phyloP scores from a whole-genome alignment of 78 protist species.

The Cyanophora paradoxa region DNA sequence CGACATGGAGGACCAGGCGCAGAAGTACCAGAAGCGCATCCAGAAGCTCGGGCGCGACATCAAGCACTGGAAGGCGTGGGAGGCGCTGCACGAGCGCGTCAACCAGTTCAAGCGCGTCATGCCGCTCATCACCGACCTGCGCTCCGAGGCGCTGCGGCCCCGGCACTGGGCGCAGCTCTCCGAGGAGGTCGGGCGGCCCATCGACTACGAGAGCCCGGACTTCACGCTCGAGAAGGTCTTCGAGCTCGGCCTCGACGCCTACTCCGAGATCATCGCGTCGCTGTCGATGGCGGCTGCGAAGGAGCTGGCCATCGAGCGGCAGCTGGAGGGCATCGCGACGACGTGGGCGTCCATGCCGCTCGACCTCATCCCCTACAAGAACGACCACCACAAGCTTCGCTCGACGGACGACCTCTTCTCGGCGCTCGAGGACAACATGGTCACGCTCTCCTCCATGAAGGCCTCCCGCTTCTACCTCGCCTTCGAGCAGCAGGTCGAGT shows the following conservation, averaged over 20 bases:
- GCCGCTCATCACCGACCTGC: conserved; percentile 60
- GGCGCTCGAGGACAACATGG: conserved; percentile 57
- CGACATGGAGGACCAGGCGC: conserved; percentile 30
- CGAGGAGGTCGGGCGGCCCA: conserved; percentile 34
- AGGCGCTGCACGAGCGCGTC: conserved; percentile 15
- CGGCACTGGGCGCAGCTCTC: conserved; percentile 69
- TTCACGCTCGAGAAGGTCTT: conserved; percentile 59
- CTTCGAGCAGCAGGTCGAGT: conserved; percentile 53
- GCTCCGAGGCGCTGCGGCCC: conserved; percentile 48
- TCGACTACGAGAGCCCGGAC: conserved; percentile 39
- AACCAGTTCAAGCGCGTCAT: conserved; percentile 39
- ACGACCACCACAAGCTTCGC: conserved; percentile 17
- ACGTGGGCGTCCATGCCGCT: conserved; percentile 28
- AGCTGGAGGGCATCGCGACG: conserved; percentile 12
- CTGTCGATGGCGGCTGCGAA: conserved; percentile 52
- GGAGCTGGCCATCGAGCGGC: conserved; percentile 55
- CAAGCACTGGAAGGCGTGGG: conserved; percentile 33
- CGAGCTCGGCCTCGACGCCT: conserved; percentile 53
- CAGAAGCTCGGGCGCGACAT: not conserved
- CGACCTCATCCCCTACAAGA: conserved; percentile 17
- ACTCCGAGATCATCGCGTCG: conserved; percentile 32
- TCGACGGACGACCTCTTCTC: conserved; percentile 35
- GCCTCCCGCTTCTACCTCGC: conserved; percentile 45
- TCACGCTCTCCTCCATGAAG: conserved; percentile 56
- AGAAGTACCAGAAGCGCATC: not conserved